These are phyloP conservation scores for Cetraspora pellucida DNA, from an alignment of 192 early-diverging fungal genomes.

Conservation along the genomic window DNA sequence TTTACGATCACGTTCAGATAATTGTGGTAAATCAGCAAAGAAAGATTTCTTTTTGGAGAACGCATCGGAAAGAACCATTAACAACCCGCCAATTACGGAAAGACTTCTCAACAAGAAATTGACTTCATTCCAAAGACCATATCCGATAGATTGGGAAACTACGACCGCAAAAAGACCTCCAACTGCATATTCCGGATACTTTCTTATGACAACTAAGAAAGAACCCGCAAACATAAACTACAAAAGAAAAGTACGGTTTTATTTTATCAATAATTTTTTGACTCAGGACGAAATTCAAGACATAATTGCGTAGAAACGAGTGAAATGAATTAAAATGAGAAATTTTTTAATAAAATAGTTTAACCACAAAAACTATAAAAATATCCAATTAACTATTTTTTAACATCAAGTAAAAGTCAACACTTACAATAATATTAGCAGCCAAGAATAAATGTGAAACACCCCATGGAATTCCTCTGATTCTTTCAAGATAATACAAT, in stretches of 20 bases:
- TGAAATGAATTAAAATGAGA: too few species aligned
- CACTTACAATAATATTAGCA: constrained; percentile 73
- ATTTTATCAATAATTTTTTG: too few species aligned
- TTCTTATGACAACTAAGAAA: constrained; percentile 77
- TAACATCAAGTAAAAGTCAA: neutral
- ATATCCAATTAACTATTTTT: neutral
- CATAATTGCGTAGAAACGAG: too few species aligned
- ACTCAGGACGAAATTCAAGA: too few species aligned
- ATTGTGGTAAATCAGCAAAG: constrained; percentile 85
- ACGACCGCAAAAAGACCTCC: constrained; percentile 81
- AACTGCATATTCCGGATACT: constrained; percentile 82
- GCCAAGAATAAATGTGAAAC: constrained; percentile 86
- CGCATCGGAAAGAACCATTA: constrained; percentile 91
- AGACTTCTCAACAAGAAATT: constrained; percentile 90
- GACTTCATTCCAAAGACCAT: constrained; percentile 90
- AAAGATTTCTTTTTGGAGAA: constrained; percentile 69
- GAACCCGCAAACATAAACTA: constrained; percentile 83
- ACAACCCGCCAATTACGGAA: constrained; percentile 90
- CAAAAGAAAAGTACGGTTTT: neutral
- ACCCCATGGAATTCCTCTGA: constrained; percentile 79
- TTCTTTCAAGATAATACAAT: constrained; percentile 78
- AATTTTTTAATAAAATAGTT: too few species aligned
- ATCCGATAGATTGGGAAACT: constrained; percentile 87
- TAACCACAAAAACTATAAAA: too few species aligned
- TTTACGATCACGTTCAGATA: constrained; percentile 83